Percentiles rank a stretch among this genome's conserved stretches.
Evolutionary conservation across 768 basidiomycete genomes (phyloP).

Genomic region (Ramaria sp.): DNA sequence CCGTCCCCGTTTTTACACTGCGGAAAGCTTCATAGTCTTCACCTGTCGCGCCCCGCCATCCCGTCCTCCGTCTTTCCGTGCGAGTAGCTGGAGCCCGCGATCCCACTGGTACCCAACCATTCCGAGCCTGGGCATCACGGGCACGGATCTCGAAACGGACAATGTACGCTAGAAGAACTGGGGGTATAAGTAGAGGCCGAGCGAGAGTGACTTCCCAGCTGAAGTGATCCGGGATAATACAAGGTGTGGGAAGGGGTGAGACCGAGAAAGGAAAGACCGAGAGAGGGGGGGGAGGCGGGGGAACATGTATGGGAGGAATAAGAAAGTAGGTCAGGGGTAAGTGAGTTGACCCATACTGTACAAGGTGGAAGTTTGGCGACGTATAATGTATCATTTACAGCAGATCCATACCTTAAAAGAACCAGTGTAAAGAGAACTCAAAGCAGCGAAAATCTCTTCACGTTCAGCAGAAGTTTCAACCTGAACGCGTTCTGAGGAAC

Average conservation of each 20-base stretch:
- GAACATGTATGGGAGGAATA: constrained; percentile 31
- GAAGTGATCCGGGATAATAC: constrained; percentile 23
- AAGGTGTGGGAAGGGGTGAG: constrained; percentile 11
- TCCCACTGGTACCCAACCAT: constrained; percentile 14
- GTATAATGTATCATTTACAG: constrained; percentile 9
- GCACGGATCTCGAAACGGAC: constrained; percentile 18
- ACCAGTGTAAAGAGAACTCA: constrained; percentile 9
- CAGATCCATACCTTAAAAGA: constrained; percentile 18
- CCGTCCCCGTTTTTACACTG: constrained; percentile 7
- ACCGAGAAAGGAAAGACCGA: constrained; percentile 37
- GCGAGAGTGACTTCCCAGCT: constrained; percentile 29
- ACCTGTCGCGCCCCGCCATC: constrained; percentile 22
- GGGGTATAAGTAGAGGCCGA: constrained; percentile 22
- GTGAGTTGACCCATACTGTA: constrained; percentile 2
- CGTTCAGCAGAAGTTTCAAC: constrained; percentile 18
- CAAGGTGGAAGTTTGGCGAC: not conserved
- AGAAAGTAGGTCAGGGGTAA: constrained; percentile 18
- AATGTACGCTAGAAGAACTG: constrained; percentile 27
- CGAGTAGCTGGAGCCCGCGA: constrained; percentile 22
- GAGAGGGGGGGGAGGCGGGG: constrained; percentile 51
- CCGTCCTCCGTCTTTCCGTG: constrained; percentile 21
- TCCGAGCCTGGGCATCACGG: constrained; percentile 19
- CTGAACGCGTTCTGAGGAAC: constrained; percentile 17
- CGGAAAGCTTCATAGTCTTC: constrained; percentile 33
- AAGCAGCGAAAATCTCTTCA: constrained; percentile 17